Evolutionary conservation across 306 rosid genomes (phyloP), one percentile per base, ranked within the genome.

Genomic region (Ceratonia siliqua): DNA sequence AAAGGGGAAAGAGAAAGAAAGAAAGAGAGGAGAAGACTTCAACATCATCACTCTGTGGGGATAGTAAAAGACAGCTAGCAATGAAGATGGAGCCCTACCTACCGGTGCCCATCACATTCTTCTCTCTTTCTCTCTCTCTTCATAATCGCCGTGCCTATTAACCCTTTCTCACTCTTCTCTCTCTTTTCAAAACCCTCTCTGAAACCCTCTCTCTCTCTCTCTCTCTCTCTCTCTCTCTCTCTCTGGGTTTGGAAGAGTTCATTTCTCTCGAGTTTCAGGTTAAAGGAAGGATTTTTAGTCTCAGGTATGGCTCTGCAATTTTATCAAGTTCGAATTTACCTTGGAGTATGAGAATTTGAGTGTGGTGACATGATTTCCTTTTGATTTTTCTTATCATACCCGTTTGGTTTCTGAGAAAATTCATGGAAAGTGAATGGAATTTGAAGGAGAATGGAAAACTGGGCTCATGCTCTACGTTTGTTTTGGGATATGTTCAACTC

Each of bases 51-150:
- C 84, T 83, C 88, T 68, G 78, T 59, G 20, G 74, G 67, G 71
- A 78, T 83, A 78, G 94, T 83, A 88, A 91, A 87, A 74, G 89
- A 85, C 99, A 95, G 96, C 99, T 95, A 83, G 99, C 99, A 91
- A 85, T 87, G 97, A 90, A 87, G 93, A 77, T 80, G 70, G 92
- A 88, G 76, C 82, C 91, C 84, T 89, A 89, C 92, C 95, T 79
- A 87, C 89, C 90, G 73, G 81, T 70, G 72, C 70, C 65, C 83
- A 62, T 76, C 87, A 74, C 83, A 62, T 48, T 80, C 87, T 10
- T 46, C 43, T 78, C 82, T 58, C 79, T 78, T 28, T 80, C 82
- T 4, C 66, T 39, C 33, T 30, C 12, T 61, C 77, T 57, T 70
- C 87, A 68, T 74, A 80, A 80, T 72, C 74, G 62, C 82, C 33